Evolutionary conservation across 257 asterid species (phyloP).

Genomic region (Orobanche coerulescens): DNA sequence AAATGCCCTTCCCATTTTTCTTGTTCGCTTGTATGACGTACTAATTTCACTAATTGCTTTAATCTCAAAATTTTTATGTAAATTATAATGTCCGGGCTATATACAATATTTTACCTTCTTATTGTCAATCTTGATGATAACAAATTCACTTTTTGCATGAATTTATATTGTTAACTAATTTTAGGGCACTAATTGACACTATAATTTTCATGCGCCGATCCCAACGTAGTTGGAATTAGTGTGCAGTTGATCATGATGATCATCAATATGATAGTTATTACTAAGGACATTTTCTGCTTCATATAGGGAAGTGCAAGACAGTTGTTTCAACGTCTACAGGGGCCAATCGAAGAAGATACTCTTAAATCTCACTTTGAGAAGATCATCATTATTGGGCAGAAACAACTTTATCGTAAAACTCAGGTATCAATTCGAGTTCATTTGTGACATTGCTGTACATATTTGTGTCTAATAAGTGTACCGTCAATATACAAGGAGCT

Average conservation of each 20-base stretch:
- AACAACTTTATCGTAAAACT: slow-evolving; percentile 44
- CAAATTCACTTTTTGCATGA: too few relatives aligned
- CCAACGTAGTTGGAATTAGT: too few relatives aligned
- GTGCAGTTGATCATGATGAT: too few relatives aligned
- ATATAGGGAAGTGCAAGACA: slow-evolving; percentile 95
- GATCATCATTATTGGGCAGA: slow-evolving; percentile 61
- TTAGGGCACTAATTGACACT: too few relatives aligned
- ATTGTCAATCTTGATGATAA: too few relatives aligned
- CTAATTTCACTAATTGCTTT: slow-evolving; percentile 3
- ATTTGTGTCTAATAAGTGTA: slow-evolving; percentile 7
- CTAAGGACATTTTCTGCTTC: slow-evolving; percentile 23
- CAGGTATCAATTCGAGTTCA: slow-evolving; percentile 43
- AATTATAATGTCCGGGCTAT: not conserved
- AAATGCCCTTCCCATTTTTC: slow-evolving; percentile 10
- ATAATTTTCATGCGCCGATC: too few relatives aligned
- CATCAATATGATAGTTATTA: slow-evolving; percentile 4
- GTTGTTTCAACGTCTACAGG: slow-evolving; percentile 89
- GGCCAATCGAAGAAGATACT: slow-evolving; percentile 91
- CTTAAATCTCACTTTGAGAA: slow-evolving; percentile 90
- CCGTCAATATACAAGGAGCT: not conserved
- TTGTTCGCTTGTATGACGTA: slow-evolving; percentile 4
- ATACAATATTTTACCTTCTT: not conserved
- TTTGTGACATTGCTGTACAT: slow-evolving; percentile 11
- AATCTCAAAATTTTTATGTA: not conserved
- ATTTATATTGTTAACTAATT: too few relatives aligned